Evolutionary conservation across 1,284 basidiomycete genomes (phyloP).

Genomic region (Ceratobasidium sp.): DNA sequence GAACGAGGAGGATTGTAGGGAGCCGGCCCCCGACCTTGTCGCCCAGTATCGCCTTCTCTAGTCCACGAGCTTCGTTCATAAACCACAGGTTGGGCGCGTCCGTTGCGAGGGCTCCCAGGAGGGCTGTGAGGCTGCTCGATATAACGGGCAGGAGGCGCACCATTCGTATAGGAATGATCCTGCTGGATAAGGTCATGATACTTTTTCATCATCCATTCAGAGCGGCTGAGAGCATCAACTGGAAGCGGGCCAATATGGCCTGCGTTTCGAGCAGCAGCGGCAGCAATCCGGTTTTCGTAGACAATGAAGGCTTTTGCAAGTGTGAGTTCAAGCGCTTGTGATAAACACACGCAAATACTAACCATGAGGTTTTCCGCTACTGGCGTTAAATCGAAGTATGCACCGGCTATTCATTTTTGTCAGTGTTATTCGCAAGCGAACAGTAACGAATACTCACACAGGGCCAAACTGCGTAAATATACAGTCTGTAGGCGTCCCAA

Average conservation of each 20-base stretch:
- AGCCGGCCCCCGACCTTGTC: conserved; percentile 7
- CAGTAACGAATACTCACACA: conserved; percentile 6
- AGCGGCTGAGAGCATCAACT: conserved; percentile 38
- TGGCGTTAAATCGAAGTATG: conserved; percentile 32
- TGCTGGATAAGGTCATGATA: conserved; percentile 38
- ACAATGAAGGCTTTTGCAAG: conserved; percentile 21
- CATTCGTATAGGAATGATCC: conserved; percentile 22
- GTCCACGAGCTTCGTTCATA: conserved; percentile 41
- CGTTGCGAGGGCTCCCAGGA: conserved; percentile 30
- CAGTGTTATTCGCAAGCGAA: neutral
- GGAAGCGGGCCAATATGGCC: conserved; percentile 36
- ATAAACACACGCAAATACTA: neutral
- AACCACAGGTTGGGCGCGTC: conserved; percentile 26
- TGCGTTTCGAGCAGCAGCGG: conserved; percentile 33
- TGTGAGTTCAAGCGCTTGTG: neutral
- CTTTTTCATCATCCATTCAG: conserved; percentile 41
- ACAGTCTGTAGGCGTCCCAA: conserved; percentile 24
- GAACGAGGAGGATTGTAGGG: conserved; percentile 32
- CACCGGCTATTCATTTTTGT: neutral
- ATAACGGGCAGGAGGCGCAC: conserved; percentile 31
- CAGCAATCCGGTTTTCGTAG: conserved; percentile 27
- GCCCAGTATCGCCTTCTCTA: conserved; percentile 31
- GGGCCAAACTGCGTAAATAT: conserved; percentile 32
- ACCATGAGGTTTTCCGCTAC: conserved; percentile 33
- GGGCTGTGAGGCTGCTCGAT: conserved; percentile 25